Evolutionary conservation across 176 grass and related monocot genomes (phyloP), one percentile per base, ranked within the genome.

Genomic region (Oryza nivara): DNA sequence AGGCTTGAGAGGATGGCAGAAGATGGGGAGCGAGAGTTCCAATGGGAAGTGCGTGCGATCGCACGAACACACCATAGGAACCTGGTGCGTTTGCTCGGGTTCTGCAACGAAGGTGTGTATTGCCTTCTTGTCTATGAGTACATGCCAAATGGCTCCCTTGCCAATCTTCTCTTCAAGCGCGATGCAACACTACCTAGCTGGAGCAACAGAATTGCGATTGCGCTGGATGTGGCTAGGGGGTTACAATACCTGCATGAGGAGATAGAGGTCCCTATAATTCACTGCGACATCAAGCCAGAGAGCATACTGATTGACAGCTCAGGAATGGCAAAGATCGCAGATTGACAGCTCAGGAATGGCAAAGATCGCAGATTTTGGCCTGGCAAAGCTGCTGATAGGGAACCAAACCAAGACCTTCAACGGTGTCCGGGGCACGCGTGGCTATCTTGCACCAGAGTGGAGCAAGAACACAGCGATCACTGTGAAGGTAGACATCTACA

Each of bases 261-360:
- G 34, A 83, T 88, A 28, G 87, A 89, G 15, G 52, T 66, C 20
- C 84, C 82, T 80, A 84, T 89, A 51, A 73, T 89, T 35, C 87
- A 92, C 75, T 92, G 91, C 43, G 87, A 92, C 34, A 89, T 92
- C 61, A 92, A 92, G 65, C 91, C 91, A 5, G 84, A 89, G 75
- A 89, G 89, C 46, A 89, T 89, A 81, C 77, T 92, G 32, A 81
- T 92, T 19, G 80, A 92, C 23, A 68, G 74, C n/a, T 23, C 23
- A 23, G 23, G 23, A 23, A 23, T 23, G 23, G 23, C 23, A 23
- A 23, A 23, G 23, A 23, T 23, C 23, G 23, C 23, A 23, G 23
- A 23, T 23, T 23, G 23, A 23, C 23, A 23, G 23, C 23, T 51
- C 41, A 3, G 84, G 70, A 9, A 69, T 65, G 65, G 91, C 85